A percentile compares a stretch with the other conserved stretches of the same genome.
Conservation (phyloP, 2,329 filamentous ascomycete species). For the Exophiala alcalophila region DNA sequence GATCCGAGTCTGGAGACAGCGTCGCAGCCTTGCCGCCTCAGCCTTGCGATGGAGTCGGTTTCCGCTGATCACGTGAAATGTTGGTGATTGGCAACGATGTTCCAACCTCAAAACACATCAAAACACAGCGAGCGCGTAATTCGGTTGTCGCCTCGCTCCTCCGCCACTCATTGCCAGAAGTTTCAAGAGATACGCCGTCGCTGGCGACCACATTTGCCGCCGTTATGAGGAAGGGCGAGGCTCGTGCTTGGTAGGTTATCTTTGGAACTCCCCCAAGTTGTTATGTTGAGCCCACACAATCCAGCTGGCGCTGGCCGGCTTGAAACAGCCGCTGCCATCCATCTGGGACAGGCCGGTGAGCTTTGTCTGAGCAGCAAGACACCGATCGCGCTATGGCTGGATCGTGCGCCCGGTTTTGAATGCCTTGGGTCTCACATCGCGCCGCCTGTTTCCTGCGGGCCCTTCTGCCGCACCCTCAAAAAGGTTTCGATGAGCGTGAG, state of each 20-base stretch:
- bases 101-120: too few relatives aligned
- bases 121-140: too few relatives aligned
- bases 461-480: too few relatives aligned
- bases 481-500: too few relatives aligned
- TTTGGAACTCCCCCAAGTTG: slow-evolving; percentile 8
- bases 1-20: too few relatives aligned
- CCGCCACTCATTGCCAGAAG: too few relatives aligned
- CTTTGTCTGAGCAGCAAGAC: slow-evolving; percentile 8
- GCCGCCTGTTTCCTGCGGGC: too few relatives aligned
- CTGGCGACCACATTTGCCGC: slow-evolving; percentile 2
- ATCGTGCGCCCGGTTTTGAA: too few relatives aligned
- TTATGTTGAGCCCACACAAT: slow-evolving; percentile 5
- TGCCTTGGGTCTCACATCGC: too few relatives aligned
- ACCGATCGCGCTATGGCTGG: not conserved
- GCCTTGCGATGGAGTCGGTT: slow-evolving; percentile 11
- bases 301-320: slow-evolving; percentile 8
- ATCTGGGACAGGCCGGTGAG: not conserved
- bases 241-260: slow-evolving; percentile 3
- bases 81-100: slow-evolving; percentile 7
- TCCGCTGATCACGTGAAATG: not conserved
- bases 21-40: not conserved
- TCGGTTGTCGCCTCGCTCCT: too few relatives aligned
- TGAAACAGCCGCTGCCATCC: slow-evolving; percentile 12
- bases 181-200: not conserved
- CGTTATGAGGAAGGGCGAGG: not conserved